Evolutionary conservation across 1,139 yeast species (phyloP), one percentile per base, ranked within the genome.

Genomic region (Kodamaea fungicola): DNA sequence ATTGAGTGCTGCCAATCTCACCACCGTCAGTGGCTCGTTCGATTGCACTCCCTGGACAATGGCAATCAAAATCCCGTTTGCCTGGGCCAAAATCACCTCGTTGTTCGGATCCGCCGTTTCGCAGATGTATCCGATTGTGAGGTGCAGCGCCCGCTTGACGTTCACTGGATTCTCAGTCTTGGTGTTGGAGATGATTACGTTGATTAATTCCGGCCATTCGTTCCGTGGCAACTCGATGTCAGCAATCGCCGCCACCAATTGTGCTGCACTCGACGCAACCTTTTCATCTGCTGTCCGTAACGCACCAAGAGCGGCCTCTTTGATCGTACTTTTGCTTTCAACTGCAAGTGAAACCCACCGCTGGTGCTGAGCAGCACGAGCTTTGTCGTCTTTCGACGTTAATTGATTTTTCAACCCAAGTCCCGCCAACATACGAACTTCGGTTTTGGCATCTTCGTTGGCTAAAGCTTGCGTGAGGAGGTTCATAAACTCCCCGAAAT

Each of bases 1-100:
- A 54, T 85, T 86, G 50, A 92, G 72, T 2, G 98, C 98, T 8
- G 97, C 87, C 45, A 87, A 71, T 49, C 97, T 74, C 25, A 92
- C 97, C 31, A 72, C 65, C 37, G 72, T 67, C 26, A 85, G 79
- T 12, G 88, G 81, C 62, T 90, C 97, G 16, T 78, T 71, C 19
- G 83, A 67, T 57, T 87, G 95, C 4, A 96, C 97, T 46, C 97
- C 97, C 67, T 92, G 97, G 32, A 90, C 95, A 54, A 92, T 89
- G 24, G 98, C 96, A 45, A 95, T 90, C 51, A 92, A 73, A 39
- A 92, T 88, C 38, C 96, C 96, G 59, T 88, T 88, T 9, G 96
- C 84, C 60, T 90, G 96, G 7, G 87, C 72, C 13, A 83, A 80
- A 43, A 90, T 80, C 32, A 83, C 83, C 19, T 84, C 80, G 60